Evolutionary conservation across 176 grass and related monocot genomes (phyloP), one percentile per base, ranked within the genome.

Genomic region (Pontederia paniculata): DNA sequence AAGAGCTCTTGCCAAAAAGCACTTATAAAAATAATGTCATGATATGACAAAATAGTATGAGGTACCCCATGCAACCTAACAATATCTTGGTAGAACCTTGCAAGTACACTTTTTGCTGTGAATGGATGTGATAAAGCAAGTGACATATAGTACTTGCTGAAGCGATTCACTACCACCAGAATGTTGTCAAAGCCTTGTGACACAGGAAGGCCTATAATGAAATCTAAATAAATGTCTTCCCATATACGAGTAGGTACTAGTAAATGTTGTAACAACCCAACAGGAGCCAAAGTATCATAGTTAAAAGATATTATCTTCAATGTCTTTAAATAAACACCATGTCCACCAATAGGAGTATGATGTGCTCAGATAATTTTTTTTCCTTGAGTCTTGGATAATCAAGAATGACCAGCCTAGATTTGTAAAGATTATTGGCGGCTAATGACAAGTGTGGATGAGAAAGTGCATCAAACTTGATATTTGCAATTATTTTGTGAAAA

Each of bases 61-160:
- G 50, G 66, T 9, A 67, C 37, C 9, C 18, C 66, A 44, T 69
- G 25, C 12, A 69, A 17, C 2, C 19, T 4, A 19, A 51, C 21
- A 12, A 69, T 54, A 56, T 45, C 16, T 3, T 69, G 18, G 25
- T 44, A 69, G 21, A 69, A 69, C 12, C 2, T 0, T 13, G 25
- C 11, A 16, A 23, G 18, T 9, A 55, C 21, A 8, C 2, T 4
- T 2, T 22, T 41, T 42, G 65, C 48, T 42, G 44, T 52, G 22
- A 25, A 69, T 17, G 48, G 47, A 18, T 44, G 65, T 13, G 5
- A 25, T 16, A 69, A 13, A 3, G 65, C 23, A 2, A 55, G 2
- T 17, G 55, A 69, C n/a, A 55, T 47, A 11, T 21, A 3, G 18
- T 54, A 69, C 55, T 42, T 69, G 17, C 21, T 25, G 2, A 69